These are phyloP conservation scores for Sophora flavescens DNA, from an alignment of 306 rosid species.

Conservation along the genomic window DNA sequence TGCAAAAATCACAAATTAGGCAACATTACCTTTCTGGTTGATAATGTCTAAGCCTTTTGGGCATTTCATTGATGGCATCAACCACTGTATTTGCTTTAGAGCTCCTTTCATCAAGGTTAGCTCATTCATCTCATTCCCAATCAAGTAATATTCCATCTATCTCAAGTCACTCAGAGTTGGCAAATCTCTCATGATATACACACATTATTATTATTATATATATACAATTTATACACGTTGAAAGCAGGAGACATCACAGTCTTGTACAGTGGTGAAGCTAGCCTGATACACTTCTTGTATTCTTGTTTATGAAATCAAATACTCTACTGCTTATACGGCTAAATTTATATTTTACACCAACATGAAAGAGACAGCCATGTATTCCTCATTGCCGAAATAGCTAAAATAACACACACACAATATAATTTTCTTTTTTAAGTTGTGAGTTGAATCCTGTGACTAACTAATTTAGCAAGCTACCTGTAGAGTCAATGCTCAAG, in stretches of 20 bases:
- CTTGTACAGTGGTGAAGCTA: not conserved
- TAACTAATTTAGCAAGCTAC: constrained; percentile 30
- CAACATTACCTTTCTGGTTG: constrained; percentile 47
- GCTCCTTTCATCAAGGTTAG: constrained; percentile 66
- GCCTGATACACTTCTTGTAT: constrained; percentile 20
- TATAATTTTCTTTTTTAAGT: not conserved
- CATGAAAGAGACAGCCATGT: constrained; percentile 39
- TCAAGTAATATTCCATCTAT: constrained; percentile 46
- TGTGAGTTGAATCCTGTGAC: constrained; percentile 30
- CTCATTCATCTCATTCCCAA: constrained; percentile 61
- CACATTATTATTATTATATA: constrained; percentile 15
- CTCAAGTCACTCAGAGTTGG: constrained; percentile 39
- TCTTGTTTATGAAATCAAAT: constrained; percentile 33
- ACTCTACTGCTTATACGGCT: not conserved
- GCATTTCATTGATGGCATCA: constrained; percentile 55
- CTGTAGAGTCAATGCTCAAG: constrained; percentile 20
- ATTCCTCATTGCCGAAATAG: constrained; percentile 19
- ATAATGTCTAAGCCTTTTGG: constrained; percentile 57
- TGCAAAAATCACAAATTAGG: constrained; percentile 72
- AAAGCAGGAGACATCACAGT: constrained; percentile 6
- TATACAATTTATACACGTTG: constrained; percentile 47
- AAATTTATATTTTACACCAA: constrained; percentile 39
- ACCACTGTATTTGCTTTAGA: constrained; percentile 61
- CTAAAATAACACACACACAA: not conserved
- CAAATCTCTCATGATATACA: constrained; percentile 4